These are phyloP conservation scores for Periglandula ipomoeae DNA, from an alignment of 2,329 filamentous ascomycete genomes.

Conservation along the genomic window DNA sequence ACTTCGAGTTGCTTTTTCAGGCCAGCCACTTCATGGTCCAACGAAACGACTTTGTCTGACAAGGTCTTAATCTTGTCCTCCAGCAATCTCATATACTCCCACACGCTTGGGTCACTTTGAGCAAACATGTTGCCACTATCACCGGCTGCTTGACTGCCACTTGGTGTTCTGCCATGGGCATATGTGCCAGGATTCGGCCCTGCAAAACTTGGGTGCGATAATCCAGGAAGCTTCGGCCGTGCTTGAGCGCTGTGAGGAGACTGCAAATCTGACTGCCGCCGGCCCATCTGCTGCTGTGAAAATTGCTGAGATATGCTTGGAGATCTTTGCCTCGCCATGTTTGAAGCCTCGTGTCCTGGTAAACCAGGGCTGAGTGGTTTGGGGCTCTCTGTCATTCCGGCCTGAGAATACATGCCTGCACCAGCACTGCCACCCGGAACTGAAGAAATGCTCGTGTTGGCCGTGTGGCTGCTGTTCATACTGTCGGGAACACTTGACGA, in stretches of 20 bases:
- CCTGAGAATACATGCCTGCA: conserved; percentile 59
- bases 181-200: conserved; percentile 21
- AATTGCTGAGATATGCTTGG: conserved; percentile 58
- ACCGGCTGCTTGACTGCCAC: conserved; percentile 42
- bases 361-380: conserved; percentile 68
- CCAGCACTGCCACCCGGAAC: conserved; percentile 36
- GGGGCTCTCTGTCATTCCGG: conserved; percentile 74
- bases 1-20: conserved; percentile 26
- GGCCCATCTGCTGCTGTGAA: conserved; percentile 50
- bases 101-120: conserved; percentile 52
- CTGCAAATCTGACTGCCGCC: conserved; percentile 46
- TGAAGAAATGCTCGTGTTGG: conserved; percentile 41
- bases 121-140: conserved; percentile 61
- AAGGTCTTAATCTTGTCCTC: conserved; percentile 43
- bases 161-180: conserved; percentile 29
- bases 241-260: conserved; percentile 40
- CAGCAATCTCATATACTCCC: conserved; percentile 62
- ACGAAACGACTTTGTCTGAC: conserved; percentile 23
- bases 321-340: conserved; percentile 48
- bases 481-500: conserved; percentile 41
- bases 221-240: conserved; percentile 27
- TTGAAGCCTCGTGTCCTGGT: conserved; percentile 41
- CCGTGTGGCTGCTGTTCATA: conserved; percentile 32
- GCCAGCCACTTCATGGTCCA: conserved; percentile 24
- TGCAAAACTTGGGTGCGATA: conserved; percentile 27